These are phyloP conservation scores for Haematococcus sp. DNA, from an alignment of 139 green algal genomes.

Conservation along the genomic window DNA sequence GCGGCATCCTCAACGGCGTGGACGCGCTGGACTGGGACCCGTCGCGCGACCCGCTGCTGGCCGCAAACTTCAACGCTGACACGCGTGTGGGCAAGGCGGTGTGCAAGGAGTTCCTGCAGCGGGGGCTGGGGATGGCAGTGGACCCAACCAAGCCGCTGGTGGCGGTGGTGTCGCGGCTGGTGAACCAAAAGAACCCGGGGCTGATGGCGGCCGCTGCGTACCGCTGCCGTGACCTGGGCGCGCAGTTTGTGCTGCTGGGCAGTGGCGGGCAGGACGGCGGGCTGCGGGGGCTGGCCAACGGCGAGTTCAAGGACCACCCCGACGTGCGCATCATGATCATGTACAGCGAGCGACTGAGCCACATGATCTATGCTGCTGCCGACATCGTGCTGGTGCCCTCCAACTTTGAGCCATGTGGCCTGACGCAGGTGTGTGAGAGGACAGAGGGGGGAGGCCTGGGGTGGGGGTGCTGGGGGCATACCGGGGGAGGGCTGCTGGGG, in stretches of 20 bases:
- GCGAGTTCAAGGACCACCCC: constrained; percentile 52
- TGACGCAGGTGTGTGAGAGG: constrained; percentile 55
- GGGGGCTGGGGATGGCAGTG: constrained; percentile 78
- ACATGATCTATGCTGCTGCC: constrained; percentile 87
- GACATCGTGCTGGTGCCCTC: constrained; percentile 93
- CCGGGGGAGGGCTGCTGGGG: neutral
- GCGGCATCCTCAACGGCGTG: constrained; percentile 95
- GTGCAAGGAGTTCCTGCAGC: constrained; percentile 87
- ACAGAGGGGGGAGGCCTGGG: neutral
- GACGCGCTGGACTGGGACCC: constrained; percentile 86
- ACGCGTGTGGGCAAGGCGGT: constrained; percentile 69
- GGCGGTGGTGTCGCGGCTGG: constrained; percentile 84
- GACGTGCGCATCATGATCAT: constrained; percentile 55
- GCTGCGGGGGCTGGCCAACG: constrained; percentile 73
- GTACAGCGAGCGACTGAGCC: constrained; percentile 83
- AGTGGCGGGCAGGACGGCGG: constrained; percentile 76
- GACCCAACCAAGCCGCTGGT: constrained; percentile 81
- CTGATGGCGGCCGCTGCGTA: constrained; percentile 82
- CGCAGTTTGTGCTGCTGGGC: constrained; percentile 93
- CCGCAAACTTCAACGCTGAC: constrained; percentile 68
- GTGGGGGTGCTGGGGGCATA: neutral
- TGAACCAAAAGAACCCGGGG: constrained; percentile 92
- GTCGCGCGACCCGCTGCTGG: constrained; percentile 64
- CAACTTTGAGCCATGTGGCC: constrained; percentile 95
- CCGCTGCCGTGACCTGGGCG: constrained; percentile 65